Evolutionary conservation across 495 filamentous ascomycete genomes (phyloP), one percentile per base, ranked within the genome.

Genomic region (Trichoderma virens): DNA sequence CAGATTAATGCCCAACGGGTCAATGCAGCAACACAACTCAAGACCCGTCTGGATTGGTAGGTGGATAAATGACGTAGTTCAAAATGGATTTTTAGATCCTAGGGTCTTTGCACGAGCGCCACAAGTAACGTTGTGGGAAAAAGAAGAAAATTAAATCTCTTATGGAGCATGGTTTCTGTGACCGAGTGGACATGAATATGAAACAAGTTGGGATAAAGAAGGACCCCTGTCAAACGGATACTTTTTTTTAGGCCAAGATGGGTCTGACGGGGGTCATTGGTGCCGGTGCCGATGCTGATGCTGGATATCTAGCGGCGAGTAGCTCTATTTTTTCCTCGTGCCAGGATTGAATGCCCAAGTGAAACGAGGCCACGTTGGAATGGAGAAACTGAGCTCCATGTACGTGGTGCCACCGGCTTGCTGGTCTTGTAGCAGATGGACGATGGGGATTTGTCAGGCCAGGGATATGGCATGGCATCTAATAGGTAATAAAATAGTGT

Each of bases 1-100:
- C n/a, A 20, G n/a, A 51, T 51, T 51, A 51, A 25, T 51, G 45
- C 45, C 45, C 45, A 51, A 51, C 45, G 45, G 45, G 20, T 51
- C 45, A n/a, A 20, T 51, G 5, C 45, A 51, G 45, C n/a, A 25
- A n/a, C n/a, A n/a, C n/a, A n/a, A n/a, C n/a, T 51, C 2, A 51
- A 25, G 18, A 25, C 7, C 45, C n/a, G n/a, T 25, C 45, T 11
- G 18, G 38, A 18, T 41, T 41, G 38, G 38, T 18, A 1, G 9
- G 16, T 8, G 2, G 43, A 4, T 2, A 27, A 20, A 2, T 51
- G 20, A 25, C 20, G 45, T 51, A 51, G n/a, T 18, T 20, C 4
- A 9, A 5, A 25, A 51, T n/a, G n/a, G n/a, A n/a, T 16, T 9
- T 56, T 27, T 30, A 0, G 20, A 2, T 25, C 6, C 18, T 25